Percentiles rank a stretch among this genome's conserved stretches.
Conservation (phyloP, 1,139 yeast species). For the Lodderomyces theae region DNA sequence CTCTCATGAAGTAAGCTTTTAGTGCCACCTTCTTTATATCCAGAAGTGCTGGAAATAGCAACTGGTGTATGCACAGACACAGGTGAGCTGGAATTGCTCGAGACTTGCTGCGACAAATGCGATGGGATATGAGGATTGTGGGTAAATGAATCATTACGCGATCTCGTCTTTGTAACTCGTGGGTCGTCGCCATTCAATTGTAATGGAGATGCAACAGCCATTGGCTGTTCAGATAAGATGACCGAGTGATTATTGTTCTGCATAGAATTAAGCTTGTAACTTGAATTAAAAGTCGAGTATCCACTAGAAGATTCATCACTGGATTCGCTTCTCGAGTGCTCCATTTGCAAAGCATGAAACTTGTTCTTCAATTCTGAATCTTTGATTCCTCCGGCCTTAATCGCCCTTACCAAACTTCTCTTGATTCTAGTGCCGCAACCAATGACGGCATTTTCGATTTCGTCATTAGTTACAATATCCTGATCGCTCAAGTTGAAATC, state of each 20-base stretch:
- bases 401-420: conserved; percentile 58
- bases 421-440: conserved; percentile 72
- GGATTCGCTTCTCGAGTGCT: conserved; percentile 29
- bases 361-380: conserved; percentile 28
- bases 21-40: conserved; percentile 30
- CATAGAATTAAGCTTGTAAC: conserved; percentile 9
- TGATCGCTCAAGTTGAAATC: conserved; percentile 15
- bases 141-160: neutral
- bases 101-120: conserved; percentile 17
- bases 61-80: conserved; percentile 11
- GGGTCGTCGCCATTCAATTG: neutral
- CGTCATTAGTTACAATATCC: conserved; percentile 56
- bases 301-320: conserved; percentile 33
- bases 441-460: conserved; percentile 71
- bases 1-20: conserved; percentile 32
- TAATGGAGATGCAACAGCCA: conserved; percentile 11
- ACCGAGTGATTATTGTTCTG: conserved; percentile 26
- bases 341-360: conserved; percentile 25
- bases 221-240: conserved; percentile 31
- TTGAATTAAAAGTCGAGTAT: conserved; percentile 19
- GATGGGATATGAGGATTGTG: conserved; percentile 19
- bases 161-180: neutral
- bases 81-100: conserved; percentile 4
- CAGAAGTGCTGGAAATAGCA: conserved; percentile 24
- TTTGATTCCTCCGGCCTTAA: conserved; percentile 27